Evolutionary conservation across 768 basidiomycete species (phyloP), one percentile per base, ranked within the genome.

Genomic region (Tulasnella sp.): DNA sequence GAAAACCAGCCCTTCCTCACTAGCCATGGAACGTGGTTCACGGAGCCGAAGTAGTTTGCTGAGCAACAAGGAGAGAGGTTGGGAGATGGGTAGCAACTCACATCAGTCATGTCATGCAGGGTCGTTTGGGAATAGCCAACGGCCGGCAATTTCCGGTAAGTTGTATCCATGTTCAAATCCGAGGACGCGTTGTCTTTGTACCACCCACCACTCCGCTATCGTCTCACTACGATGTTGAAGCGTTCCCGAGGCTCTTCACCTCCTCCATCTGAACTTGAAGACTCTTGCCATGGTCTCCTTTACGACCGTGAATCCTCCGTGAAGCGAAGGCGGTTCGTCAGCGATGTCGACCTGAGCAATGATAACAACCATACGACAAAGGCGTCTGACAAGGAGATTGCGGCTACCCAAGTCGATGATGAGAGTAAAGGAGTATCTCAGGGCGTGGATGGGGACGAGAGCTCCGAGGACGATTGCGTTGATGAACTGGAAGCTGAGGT

Each of bases 161-260:
- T n/a, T n/a, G n/a, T n/a, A n/a, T n/a, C n/a, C n/a, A n/a, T n/a
- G n/a, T n/a, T n/a, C n/a, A n/a, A n/a, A n/a, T n/a, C n/a, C n/a
- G n/a, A n/a, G n/a, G n/a, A n/a, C n/a, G n/a, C n/a, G n/a, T n/a
- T n/a, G n/a, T n/a, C n/a, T n/a, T n/a, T n/a, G n/a, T n/a, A n/a
- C n/a, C n/a, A n/a, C n/a, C n/a, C n/a, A n/a, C n/a, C n/a, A n/a
- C n/a, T n/a, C n/a, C n/a, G n/a, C n/a, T n/a, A n/a, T n/a, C n/a
- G n/a, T n/a, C n/a, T n/a, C n/a, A n/a, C n/a, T n/a, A 41, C 41
- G 41, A 55, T 55, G 41, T 38, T 41, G 41, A 55, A 55, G n/a
- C 53, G 53, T 24, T 25, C 53, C 4, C 34, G 53, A 55, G 31
- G 34, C n/a, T 25, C 43, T 24, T 55, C 53, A 2, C 53, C 53